A percentile compares a stretch with the other conserved stretches of the same genome.
These are phyloP conservation scores for Pelargonium cotyledonis DNA, from an alignment of 441 rosid species.

Conservation along the genomic window DNA sequence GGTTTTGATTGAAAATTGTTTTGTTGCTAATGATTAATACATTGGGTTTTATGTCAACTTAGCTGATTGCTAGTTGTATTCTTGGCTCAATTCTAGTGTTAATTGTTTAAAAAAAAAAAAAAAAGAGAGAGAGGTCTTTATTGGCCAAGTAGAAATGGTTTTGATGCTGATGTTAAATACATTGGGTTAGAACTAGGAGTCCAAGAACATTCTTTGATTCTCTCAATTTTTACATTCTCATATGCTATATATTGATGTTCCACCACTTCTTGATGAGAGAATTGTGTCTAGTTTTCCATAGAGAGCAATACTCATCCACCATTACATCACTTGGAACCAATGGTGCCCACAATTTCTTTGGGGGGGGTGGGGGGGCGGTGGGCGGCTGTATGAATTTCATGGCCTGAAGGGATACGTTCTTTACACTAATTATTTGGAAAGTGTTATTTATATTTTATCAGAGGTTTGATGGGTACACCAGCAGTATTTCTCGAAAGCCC, in stretches of 20 bases:
- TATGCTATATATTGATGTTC: not conserved
- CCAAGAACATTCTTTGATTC: not conserved
- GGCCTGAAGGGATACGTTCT: no score
- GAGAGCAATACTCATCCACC: no score
- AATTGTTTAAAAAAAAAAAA: not conserved
- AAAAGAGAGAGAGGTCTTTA: not conserved
- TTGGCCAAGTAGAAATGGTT: not conserved
- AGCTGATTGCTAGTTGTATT: not conserved
- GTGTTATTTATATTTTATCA: no score
- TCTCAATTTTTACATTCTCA: no score
- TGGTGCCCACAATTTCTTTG: not conserved
- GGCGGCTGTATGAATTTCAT: no score
- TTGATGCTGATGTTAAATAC: not conserved
- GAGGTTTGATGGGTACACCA: no score
- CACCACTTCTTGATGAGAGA: not conserved
- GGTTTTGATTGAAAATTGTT: not conserved
- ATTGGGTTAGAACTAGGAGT: not conserved
- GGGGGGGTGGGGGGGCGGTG: no score
- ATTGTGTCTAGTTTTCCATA: not conserved
- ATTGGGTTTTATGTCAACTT: not conserved
- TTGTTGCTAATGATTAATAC: not conserved
- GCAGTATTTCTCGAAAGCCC: no score
- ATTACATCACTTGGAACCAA: not conserved
- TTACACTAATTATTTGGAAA: no score
- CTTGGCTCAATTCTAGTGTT: not conserved